These are phyloP conservation scores for Naegleria lovaniensis DNA, from an alignment of 208 protist genomes.

Conservation along the genomic window DNA sequence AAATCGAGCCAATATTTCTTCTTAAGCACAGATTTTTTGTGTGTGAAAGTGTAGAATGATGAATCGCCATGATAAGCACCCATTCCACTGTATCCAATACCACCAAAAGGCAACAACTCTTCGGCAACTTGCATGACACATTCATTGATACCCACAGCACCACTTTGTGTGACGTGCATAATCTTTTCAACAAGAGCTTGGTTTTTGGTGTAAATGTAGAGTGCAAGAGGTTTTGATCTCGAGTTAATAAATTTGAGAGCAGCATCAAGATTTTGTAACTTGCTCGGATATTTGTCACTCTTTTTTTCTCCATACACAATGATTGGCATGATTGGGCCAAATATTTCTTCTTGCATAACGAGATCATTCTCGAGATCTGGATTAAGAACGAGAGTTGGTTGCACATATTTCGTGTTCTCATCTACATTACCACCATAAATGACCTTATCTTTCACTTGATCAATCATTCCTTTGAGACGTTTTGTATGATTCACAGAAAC, in stretches of 20 bases:
- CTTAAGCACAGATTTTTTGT: slow-evolving; percentile 39
- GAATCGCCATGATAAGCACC: slow-evolving; percentile 69
- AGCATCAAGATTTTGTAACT: slow-evolving; percentile 41
- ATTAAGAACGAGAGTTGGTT: slow-evolving; percentile 42
- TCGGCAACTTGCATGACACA: slow-evolving; percentile 50
- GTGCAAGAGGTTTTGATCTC: slow-evolving; percentile 64
- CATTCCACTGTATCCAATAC: slow-evolving; percentile 73
- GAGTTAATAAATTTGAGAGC: slow-evolving; percentile 56
- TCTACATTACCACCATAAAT: slow-evolving; percentile 64
- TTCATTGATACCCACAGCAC: slow-evolving; percentile 62
- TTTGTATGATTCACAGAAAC: slow-evolving; percentile 50
- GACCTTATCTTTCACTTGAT: slow-evolving; percentile 48
- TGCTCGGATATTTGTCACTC: neutral
- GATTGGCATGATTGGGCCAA: slow-evolving; percentile 80
- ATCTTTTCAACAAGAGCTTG: slow-evolving; percentile 43
- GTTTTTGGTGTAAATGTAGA: slow-evolving; percentile 76
- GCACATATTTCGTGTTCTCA: neutral
- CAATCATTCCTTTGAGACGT: slow-evolving; percentile 51
- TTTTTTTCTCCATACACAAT: slow-evolving; percentile 42
- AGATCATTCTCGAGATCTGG: slow-evolving; percentile 35
- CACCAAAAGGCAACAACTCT: slow-evolving; percentile 73
- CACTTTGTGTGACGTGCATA: slow-evolving; percentile 46
- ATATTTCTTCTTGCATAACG: slow-evolving; percentile 78
- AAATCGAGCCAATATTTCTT: slow-evolving; percentile 14
- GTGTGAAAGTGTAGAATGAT: slow-evolving; percentile 64